A percentile compares a stretch with the other conserved stretches of the same genome.
These are phyloP conservation scores for Aureobasidium sp. DNA, from an alignment of 2,329 filamentous ascomycete species.

Conservation along the genomic window DNA sequence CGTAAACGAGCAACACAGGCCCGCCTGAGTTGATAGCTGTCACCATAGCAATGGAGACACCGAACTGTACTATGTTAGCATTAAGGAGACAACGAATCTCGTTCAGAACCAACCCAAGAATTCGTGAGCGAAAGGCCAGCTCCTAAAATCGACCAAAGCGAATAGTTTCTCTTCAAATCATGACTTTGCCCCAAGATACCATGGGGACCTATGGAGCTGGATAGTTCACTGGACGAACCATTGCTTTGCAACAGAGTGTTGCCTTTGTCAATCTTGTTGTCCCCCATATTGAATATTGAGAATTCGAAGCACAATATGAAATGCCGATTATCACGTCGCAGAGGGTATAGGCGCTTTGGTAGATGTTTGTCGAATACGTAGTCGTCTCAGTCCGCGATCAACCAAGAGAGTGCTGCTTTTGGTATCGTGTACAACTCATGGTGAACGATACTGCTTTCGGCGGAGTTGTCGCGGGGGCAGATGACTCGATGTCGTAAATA, in stretches of 20 bases:
- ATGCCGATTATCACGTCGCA: neutral
- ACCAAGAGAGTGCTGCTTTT: neutral
- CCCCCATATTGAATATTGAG: neutral
- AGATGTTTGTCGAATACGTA: neutral
- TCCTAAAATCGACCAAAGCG: constrained; percentile 41
- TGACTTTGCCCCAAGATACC: constrained; percentile 43
- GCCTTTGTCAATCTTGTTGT: neutral
- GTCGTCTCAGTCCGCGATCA: neutral
- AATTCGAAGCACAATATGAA: neutral
- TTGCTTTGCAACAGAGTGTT: neutral
- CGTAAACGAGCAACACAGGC: constrained; percentile 42
- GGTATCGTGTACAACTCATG: neutral
- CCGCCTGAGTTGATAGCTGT: constrained; percentile 45
- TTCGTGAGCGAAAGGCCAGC: constrained; percentile 45
- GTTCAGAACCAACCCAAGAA: constrained; percentile 34
- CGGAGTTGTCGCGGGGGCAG: neutral
- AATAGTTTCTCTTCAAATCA: constrained; percentile 41
- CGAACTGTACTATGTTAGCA: constrained; percentile 25
- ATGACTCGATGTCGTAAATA: neutral
- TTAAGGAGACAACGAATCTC: constrained; percentile 16
- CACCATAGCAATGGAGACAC: constrained; percentile 41
- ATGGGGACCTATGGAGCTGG: constrained; percentile 27
- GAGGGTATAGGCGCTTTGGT: neutral
- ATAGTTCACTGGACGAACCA: neutral
- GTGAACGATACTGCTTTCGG: neutral